Evolutionary conservation across 768 basidiomycete species (phyloP).

Genomic region (Pisolithus tinctorius): DNA sequence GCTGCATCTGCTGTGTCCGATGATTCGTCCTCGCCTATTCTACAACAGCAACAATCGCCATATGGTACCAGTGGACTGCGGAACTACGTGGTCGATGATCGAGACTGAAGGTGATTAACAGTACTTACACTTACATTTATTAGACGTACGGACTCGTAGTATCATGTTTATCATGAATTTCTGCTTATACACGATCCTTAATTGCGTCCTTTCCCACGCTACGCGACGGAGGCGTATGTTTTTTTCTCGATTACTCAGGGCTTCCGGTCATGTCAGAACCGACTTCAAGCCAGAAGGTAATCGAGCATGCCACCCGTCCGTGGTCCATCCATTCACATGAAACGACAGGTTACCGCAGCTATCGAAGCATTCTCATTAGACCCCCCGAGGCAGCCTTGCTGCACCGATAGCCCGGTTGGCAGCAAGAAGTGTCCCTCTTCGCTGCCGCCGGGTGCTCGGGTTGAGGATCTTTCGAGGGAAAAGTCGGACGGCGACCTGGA

Average conservation of each 20-base stretch:
- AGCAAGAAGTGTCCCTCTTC: conserved; percentile 28
- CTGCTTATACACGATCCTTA: too few relatives aligned
- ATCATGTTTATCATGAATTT: too few relatives aligned
- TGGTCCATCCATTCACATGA: neutral
- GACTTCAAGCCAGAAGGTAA: neutral
- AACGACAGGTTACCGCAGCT: conserved; percentile 33
- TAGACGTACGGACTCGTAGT: too few relatives aligned
- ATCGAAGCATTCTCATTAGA: conserved; percentile 38
- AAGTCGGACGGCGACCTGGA: conserved; percentile 27
- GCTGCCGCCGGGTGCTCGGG: conserved; percentile 12
- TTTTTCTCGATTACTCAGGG: too few relatives aligned
- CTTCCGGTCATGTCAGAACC: neutral
- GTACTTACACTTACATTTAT: too few relatives aligned
- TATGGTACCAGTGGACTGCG: conserved; percentile 46
- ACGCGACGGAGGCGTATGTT: neutral
- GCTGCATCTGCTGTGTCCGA: conserved; percentile 41
- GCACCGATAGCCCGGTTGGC: conserved; percentile 12
- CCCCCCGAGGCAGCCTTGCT: conserved; percentile 29
- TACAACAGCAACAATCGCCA: conserved; percentile 35
- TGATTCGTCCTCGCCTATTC: conserved; percentile 49
- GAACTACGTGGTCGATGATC: conserved; percentile 41
- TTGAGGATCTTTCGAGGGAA: conserved; percentile 21
- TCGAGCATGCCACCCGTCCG: neutral
- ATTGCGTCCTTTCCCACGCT: neutral
- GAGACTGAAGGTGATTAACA: conserved; percentile 3